phyloP scores from a whole-genome alignment of 768 basidiomycete genomes.

The Candolleomyces efflorescens region DNA sequence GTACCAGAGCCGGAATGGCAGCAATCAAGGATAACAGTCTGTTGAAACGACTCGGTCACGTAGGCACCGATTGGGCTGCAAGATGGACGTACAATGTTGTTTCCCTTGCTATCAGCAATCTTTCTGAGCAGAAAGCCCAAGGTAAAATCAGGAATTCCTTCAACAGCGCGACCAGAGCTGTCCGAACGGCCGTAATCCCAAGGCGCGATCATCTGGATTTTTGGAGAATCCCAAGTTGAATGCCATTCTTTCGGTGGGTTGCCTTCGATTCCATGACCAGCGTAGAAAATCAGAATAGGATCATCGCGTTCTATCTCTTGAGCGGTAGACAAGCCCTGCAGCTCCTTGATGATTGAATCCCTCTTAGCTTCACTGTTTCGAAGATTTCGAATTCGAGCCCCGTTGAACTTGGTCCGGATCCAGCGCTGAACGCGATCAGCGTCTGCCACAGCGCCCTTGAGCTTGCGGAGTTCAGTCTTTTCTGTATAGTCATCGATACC shows the following conservation, averaged over 20 bases:
- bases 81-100: neutral
- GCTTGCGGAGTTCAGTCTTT: neutral
- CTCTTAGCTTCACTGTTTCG: neutral
- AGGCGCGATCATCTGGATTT: neutral
- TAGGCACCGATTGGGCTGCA: neutral
- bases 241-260: neutral
- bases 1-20: conserved; percentile 10
- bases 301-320: neutral
- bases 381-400: neutral
- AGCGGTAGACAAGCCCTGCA: neutral
- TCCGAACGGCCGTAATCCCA: neutral
- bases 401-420: neutral
- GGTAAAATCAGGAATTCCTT: neutral
- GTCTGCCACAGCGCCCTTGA: neutral
- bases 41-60: neutral
- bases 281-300: neutral
- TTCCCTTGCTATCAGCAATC: neutral
- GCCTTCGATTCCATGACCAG: neutral
- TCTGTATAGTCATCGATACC: neutral
- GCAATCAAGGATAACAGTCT: conserved; percentile 14
- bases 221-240: neutral
- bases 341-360: neutral
- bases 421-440: neutral
- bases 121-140: neutral
- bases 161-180: neutral